phyloP scores from a whole-genome alignment of 2,329 filamentous ascomycete genomes.

The Pestalotiopsis sp. region DNA sequence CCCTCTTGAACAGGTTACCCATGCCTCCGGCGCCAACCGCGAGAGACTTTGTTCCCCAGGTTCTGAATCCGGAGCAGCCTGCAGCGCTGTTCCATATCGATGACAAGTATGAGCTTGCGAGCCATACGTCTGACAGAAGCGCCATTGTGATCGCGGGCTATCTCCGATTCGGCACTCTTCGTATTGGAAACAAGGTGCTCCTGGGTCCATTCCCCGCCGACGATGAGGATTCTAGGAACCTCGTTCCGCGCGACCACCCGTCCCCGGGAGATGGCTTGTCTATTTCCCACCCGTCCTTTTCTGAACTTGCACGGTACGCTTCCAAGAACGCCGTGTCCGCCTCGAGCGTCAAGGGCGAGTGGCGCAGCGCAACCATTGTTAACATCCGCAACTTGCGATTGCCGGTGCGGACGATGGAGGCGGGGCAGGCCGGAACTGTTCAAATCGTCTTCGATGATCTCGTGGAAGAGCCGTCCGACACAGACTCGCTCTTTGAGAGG shows the following conservation, averaged over 20 bases:
- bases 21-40: conserved; percentile 60
- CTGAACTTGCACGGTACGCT: conserved; percentile 55
- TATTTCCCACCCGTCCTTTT: conserved; percentile 54
- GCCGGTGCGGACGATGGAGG: conserved; percentile 73
- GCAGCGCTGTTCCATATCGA: conserved; percentile 83
- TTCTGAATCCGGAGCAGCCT: conserved; percentile 61
- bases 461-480: conserved; percentile 32
- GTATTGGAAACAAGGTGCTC: conserved; percentile 75
- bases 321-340: conserved; percentile 55
- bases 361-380: conserved; percentile 78
- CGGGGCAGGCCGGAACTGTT: conserved; percentile 88
- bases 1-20: conserved; percentile 76
- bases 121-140: conserved; percentile 26
- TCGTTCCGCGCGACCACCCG: conserved; percentile 47
- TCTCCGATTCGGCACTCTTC: conserved; percentile 76
- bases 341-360: conserved; percentile 64
- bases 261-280: conserved; percentile 53
- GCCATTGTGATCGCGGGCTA: conserved; percentile 77
- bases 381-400: conserved; percentile 88
- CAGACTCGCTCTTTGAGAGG: conserved; percentile 28
- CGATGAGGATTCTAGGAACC: conserved; percentile 45
- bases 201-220: conserved; percentile 76
- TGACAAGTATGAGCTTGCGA: conserved; percentile 75
- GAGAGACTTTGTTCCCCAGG: conserved; percentile 56
- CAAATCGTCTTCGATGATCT: conserved; percentile 67